Base-by-base conservation (phyloP, 371 early-diverging fungal genomes). In the Mortierella sp. region DNA sequence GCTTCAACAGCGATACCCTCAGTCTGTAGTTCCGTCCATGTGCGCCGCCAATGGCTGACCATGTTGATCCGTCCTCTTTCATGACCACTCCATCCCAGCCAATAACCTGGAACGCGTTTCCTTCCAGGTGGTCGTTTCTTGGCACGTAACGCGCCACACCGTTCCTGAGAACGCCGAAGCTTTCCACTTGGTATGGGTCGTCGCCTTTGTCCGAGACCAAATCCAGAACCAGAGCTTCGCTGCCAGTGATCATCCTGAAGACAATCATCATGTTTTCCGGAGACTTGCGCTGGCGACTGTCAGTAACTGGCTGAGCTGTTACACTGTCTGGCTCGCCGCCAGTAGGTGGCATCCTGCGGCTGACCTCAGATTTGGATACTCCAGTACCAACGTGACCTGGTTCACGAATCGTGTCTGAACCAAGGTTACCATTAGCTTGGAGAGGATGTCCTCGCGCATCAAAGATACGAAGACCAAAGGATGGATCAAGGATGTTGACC, bases 401-500 rank as follows among this genome's bases (percentile, higher is more conserved):
- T 5, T 19, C 14, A 17, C 17, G 13, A 5, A 19, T 19, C 6
- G 12, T 5, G 17, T 10, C 27, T n/a, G 56, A n/a, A 2, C 27
- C n/a, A 9, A 5, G 2, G 4, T 10, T 52, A 9, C 28, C 3
- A 9, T 14, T 21, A n/a, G 37, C 51, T 1, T 44, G 56, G 21
- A 74, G 46, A 28, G 60, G 65, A 10, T 57, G 60, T 14, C 65
- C 60, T 5, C 41, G 63, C n/a, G 66, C 17, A 27, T 70, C 60
- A 50, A 71, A 53, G 45, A 80, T 29, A 13, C 54, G 61, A 10
- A 70, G 54, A 34, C 65, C 60, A 28, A 59, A 58, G 7, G 21
- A 0, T 6, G 62, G 54, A n/a, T 69, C 83, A 29, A 89, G 77
- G 12, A 86, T 77, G 2, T 78, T 80, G 10, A 88, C 58, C 1